Conservation (phyloP, 495 filamentous ascomycete species). For the Aspergillus asperescens region DNA sequence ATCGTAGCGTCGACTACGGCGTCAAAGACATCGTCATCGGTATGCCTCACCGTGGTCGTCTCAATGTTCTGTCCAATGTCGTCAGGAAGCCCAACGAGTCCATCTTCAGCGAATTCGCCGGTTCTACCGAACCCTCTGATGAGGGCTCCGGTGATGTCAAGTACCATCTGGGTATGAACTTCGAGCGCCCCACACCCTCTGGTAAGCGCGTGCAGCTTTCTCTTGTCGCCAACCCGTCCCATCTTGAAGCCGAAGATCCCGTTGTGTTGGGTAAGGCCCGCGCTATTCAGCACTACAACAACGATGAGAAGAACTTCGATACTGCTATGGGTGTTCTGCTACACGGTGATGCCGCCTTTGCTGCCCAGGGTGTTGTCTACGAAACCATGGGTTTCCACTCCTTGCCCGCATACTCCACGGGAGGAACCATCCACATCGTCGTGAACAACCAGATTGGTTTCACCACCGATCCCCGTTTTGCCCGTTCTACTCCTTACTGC, state of each 20-base stretch:
- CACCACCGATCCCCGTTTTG: slow-evolving; percentile 97
- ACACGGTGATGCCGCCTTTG: slow-evolving; percentile 96
- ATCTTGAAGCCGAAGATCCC: slow-evolving; percentile 96
- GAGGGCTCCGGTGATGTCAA: slow-evolving; percentile 99
- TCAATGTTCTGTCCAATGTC: slow-evolving; percentile 97
- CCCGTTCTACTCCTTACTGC: slow-evolving; percentile 96
- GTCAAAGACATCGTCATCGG: slow-evolving; percentile 98
- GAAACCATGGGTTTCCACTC: slow-evolving; percentile 97
- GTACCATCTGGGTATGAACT: slow-evolving; percentile 99
- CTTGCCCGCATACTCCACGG: slow-evolving; percentile 91
- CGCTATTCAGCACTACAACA: slow-evolving; percentile 98
- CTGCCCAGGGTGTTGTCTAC: slow-evolving; percentile 93
- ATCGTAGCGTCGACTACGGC: slow-evolving; percentile 95
- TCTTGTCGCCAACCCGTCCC: slow-evolving; percentile 95
- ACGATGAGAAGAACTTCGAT: slow-evolving; percentile 79
- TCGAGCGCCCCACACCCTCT: slow-evolving; percentile 95
- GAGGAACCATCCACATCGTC: slow-evolving; percentile 93
- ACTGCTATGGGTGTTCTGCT: slow-evolving; percentile 93
- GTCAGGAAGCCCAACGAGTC: slow-evolving; percentile 98
- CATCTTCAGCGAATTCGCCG: slow-evolving; percentile 97
- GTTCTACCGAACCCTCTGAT: slow-evolving; percentile 79
- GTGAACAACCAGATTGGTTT: slow-evolving; percentile 99
- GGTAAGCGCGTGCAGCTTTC: slow-evolving; percentile 98
- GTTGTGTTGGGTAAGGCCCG: slow-evolving; percentile 96
- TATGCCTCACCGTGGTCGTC: slow-evolving; percentile 97